Conservation (phyloP, 2,329 filamentous ascomycete genomes). For the Monosporascus sp. region DNA sequence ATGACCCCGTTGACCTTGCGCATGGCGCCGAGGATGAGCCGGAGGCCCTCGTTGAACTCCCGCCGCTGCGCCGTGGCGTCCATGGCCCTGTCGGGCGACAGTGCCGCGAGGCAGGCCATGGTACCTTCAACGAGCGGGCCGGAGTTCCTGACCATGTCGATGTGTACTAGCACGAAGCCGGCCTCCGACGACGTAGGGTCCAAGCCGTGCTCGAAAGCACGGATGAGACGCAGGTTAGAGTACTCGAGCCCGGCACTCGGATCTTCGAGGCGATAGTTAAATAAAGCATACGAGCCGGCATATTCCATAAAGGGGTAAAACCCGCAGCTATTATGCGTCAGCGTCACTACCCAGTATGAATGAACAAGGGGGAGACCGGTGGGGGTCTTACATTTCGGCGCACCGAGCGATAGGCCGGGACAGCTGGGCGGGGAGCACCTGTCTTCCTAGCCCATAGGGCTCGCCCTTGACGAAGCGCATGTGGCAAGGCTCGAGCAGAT, state of each 20-base stretch:
- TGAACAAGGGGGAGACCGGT: not conserved
- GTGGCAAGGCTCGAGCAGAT: constrained; percentile 88
- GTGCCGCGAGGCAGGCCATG: constrained; percentile 53
- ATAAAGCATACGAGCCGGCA: constrained; percentile 62
- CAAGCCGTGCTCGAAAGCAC: constrained; percentile 85
- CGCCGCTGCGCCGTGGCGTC: constrained; percentile 36
- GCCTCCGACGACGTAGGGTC: constrained; percentile 85
- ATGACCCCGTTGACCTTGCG: constrained; percentile 71
- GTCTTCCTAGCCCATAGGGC: constrained; percentile 71
- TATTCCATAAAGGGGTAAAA: constrained; percentile 94
- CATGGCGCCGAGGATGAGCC: constrained; percentile 57
- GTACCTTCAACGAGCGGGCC: constrained; percentile 70
- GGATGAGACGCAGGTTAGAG: constrained; percentile 72
- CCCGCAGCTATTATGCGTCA: constrained; percentile 41
- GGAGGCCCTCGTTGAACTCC: constrained; percentile 60
- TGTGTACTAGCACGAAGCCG: constrained; percentile 91
- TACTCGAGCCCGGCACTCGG: constrained; percentile 53
- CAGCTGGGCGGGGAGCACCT: constrained; percentile 67
- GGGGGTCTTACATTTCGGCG: constrained; percentile 69
- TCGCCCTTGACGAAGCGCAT: constrained; percentile 65
- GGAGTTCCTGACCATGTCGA: constrained; percentile 91
- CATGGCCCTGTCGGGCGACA: constrained; percentile 26
- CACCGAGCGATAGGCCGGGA: constrained; percentile 78
- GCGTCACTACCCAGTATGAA: too few species aligned
- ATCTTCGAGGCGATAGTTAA: constrained; percentile 59